Conservation (phyloP, 495 filamentous ascomycete species). For the Trichoderma asperelloides region DNA sequence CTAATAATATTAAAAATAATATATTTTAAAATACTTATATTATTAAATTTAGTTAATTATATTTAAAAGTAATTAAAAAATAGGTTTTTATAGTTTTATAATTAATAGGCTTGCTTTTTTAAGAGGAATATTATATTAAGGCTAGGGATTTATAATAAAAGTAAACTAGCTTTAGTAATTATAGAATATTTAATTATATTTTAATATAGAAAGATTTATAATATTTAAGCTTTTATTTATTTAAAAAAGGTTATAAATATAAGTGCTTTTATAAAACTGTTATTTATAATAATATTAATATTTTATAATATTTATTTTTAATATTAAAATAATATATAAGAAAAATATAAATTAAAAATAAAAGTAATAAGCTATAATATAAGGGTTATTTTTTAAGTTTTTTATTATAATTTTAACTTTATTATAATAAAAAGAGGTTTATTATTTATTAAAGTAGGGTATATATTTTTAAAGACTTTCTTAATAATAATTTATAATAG, state of each 20-base stretch:
- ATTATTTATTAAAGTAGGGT: not conserved
- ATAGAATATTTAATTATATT: not conserved
- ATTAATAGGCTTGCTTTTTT: too few relatives aligned
- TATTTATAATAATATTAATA: not conserved
- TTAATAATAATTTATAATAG: not conserved
- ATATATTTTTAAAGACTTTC: not conserved
- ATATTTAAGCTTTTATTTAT: not conserved
- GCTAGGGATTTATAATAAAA: too few relatives aligned
- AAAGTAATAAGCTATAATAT: not conserved
- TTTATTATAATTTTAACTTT: not conserved
- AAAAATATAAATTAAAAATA: not conserved
- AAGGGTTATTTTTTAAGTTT: not conserved
- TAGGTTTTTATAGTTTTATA: too few relatives aligned
- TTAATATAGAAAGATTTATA: not conserved
- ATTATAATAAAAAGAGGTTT: not conserved
- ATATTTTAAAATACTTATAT: too few relatives aligned
- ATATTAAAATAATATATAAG: not conserved
- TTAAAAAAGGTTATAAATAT: conserved; percentile 2
- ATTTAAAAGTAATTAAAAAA: too few relatives aligned
- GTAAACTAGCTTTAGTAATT: too few relatives aligned
- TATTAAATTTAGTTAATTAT: too few relatives aligned
- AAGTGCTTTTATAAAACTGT: not conserved
- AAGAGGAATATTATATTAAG: too few relatives aligned
- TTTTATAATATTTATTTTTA: not conserved
- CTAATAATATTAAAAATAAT: too few relatives aligned